Conservation (phyloP, 371 early-diverging fungal genomes). For the Massospora cicadina region DNA sequence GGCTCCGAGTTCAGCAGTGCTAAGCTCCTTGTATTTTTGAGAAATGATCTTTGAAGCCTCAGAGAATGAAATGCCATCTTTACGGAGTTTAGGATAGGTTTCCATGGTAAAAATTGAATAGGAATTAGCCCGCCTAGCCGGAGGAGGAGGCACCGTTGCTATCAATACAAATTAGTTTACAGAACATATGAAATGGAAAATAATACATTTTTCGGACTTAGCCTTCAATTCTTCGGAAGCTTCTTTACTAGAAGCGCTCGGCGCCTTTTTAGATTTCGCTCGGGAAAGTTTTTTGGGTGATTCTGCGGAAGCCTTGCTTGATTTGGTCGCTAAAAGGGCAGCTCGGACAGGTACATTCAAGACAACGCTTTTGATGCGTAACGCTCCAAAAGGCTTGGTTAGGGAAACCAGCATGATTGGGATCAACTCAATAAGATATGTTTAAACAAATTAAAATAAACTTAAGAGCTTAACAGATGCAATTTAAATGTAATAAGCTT, state of each 20-base stretch:
- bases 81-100: not conserved
- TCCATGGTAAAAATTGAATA: not conserved
- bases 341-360: not conserved
- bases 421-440: not conserved
- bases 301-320: not conserved
- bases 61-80: not conserved
- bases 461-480: not conserved
- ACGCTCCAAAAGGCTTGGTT: not conserved
- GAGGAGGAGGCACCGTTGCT: not conserved
- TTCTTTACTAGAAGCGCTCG: not conserved
- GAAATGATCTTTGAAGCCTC: not conserved
- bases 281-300: not conserved
- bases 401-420: not conserved
- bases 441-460: too few relatives aligned
- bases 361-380: not conserved
- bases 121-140: not conserved
- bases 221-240: not conserved
- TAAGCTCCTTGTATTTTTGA: not conserved
- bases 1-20: not conserved
- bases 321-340: not conserved
- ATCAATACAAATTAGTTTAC: not conserved
- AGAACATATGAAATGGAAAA: not conserved
- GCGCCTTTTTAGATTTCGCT: not conserved
- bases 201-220: not conserved
- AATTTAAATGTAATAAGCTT: not conserved